These are phyloP conservation scores for Boletellus ananiceps DNA, from an alignment of 768 basidiomycete species.

Conservation along the genomic window DNA sequence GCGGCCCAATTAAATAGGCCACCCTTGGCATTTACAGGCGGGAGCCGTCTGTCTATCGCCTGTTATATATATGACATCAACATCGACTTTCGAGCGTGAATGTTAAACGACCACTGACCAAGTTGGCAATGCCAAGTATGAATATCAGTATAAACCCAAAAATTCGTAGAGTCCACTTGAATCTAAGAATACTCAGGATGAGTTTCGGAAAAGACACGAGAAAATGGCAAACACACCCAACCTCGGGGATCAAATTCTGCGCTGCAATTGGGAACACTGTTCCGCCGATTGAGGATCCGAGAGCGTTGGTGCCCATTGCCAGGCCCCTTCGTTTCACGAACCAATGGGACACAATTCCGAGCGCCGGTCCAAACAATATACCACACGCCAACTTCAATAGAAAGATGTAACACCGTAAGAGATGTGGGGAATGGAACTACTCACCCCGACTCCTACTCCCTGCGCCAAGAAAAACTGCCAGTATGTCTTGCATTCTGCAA, in stretches of 20 bases:
- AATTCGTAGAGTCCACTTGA: slow-evolving; percentile 72
- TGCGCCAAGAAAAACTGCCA: slow-evolving; percentile 81
- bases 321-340: slow-evolving; percentile 55
- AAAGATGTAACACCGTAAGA: background rate
- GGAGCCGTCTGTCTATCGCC: slow-evolving; percentile 45
- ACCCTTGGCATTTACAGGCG: slow-evolving; percentile 48
- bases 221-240: slow-evolving; percentile 43
- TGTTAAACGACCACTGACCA: slow-evolving; percentile 30
- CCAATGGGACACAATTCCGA: slow-evolving; percentile 67
- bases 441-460: slow-evolving; percentile 61
- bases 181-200: slow-evolving; percentile 37
- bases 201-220: background rate
- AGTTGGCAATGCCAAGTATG: slow-evolving; percentile 49
- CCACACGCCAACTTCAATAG: slow-evolving; percentile 40
- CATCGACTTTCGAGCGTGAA: background rate
- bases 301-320: slow-evolving; percentile 58
- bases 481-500: slow-evolving; percentile 64
- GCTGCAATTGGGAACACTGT: slow-evolving; percentile 60
- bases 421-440: slow-evolving; percentile 18
- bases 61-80: slow-evolving; percentile 2
- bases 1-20: slow-evolving; percentile 54
- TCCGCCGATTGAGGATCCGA: slow-evolving; percentile 68
- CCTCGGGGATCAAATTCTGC: slow-evolving; percentile 46
- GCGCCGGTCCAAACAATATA: slow-evolving; percentile 57
- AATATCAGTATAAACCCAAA: slow-evolving; percentile 59